Base-by-base conservation (phyloP, 2,329 filamentous ascomycete species). In the Trichoderma sp. region DNA sequence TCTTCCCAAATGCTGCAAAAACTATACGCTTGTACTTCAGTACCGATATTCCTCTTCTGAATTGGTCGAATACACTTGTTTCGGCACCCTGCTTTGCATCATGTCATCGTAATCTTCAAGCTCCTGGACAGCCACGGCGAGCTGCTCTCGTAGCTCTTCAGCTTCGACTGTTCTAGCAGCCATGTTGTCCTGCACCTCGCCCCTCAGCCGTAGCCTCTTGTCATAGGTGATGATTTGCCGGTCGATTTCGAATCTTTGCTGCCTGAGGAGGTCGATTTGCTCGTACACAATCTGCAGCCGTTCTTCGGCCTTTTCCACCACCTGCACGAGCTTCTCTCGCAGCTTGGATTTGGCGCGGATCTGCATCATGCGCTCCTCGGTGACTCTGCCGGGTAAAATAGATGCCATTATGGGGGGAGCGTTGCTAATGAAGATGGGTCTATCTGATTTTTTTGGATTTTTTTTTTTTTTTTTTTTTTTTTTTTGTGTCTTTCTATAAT, bases 141-240 rank as follows among this genome's bases (percentile, higher is more conserved):
- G 51, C 37, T 52, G 51, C 28, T 58, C 59, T 39, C 26, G 58
- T 54, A 68, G 21, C n/a, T 39, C 37, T 7, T 46, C 58, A 13
- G 55, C 34, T 30, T 68, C 67, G 13, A n/a, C 21, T 28, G 51
- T 21, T 52, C 59, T 68, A n/a, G 51, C 52, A 11, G 6, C 10
- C 14, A 66, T 55, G 10, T 39, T 16, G 10, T 24, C 52, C 21
- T 59, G 34, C 7, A 68, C 7, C 8, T 65, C 21, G 18, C 8
- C 16, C 21, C 59, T 59, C 10, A 68, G 18, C 13, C 24, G n/a
- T 14, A 46, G 51, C 10, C 60, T 37, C 13, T 4, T 18, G 6
- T 59, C 67, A 28, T 58, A 68, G 13, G 59, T 37, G 24, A 64
- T 55, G 21, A 68, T 24, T 56, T 61, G 66, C 43, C 58, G 43